phyloP scores from a whole-genome alignment of 1,139 yeast species.

The Hyphopichia fennica region DNA sequence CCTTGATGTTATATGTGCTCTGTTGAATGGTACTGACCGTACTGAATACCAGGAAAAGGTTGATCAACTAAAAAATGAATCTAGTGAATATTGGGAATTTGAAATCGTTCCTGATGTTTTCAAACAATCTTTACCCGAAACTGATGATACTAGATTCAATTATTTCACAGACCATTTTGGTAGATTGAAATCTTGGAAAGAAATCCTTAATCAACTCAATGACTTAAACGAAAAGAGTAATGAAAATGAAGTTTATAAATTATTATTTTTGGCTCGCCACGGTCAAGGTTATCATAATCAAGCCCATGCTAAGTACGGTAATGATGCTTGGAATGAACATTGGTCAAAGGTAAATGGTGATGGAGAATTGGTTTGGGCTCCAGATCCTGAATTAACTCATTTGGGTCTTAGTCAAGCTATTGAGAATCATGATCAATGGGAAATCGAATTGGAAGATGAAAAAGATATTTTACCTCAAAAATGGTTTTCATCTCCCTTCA shows the following conservation, averaged over 20 bases:
- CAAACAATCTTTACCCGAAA: constrained; percentile 35
- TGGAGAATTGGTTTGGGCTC: constrained; percentile 47
- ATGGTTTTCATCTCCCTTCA: constrained; percentile 38
- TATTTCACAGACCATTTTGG: constrained; percentile 45
- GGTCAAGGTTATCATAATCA: constrained; percentile 50
- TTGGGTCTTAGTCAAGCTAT: constrained; percentile 43
- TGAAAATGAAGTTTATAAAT: constrained; percentile 31
- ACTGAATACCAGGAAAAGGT: constrained; percentile 15
- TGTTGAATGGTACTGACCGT: constrained; percentile 10
- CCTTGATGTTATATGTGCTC: constrained; percentile 14
- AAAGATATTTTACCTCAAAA: constrained; percentile 27
- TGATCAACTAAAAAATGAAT: constrained; percentile 9
- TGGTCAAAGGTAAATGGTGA: constrained; percentile 46
- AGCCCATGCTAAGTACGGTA: constrained; percentile 43
- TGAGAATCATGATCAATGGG: constrained; percentile 25
- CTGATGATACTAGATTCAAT: constrained; percentile 39
- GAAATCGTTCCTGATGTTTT: constrained; percentile 38
- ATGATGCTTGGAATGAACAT: constrained; percentile 42
- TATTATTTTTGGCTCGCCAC: constrained; percentile 45
- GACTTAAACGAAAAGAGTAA: constrained; percentile 26
- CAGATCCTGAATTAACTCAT: constrained; percentile 46
- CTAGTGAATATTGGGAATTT: constrained; percentile 30
- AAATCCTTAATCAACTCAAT: constrained; percentile 23
- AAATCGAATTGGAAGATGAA: constrained; percentile 18
- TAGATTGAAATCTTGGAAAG: constrained; percentile 31